Evolutionary conservation across 1,139 yeast genomes (phyloP), one percentile per base, ranked within the genome.

Genomic region (Groenewaldozyma auringiensis): DNA sequence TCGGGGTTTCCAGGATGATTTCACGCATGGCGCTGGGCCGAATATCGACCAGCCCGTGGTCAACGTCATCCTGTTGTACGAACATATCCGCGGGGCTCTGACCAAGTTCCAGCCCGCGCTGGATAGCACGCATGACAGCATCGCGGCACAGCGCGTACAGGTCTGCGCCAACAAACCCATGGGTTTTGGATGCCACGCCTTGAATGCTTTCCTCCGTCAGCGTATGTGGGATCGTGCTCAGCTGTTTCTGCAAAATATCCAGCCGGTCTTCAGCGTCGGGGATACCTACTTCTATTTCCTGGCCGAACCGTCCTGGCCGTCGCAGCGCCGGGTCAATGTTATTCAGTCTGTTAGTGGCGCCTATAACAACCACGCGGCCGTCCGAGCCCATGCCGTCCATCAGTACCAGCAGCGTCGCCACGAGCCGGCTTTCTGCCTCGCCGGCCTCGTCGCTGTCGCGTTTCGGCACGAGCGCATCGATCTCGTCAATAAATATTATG

Each of bases 11-110:
- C 46, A 92, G 69, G 50, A 88, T 81, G 47, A 89, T 86, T 60
- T 94, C 98, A 49, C 96, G 75, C 98, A 94, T 92, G 1, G 97
- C 98, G 49, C 95, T 84, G 1, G 98, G 98, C 43, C 95, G 73
- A 4, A 92, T 79, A 29, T 85, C 94, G 1, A 80, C 68, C 59
- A 88, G 64, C 0, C 96, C 92, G 20, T 65, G 66, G 40, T 78
- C 76, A 21, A 89, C 69, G 58, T 89, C 95, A 1, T 62, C 66
- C 8, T 69, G 47, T 1, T 63, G 56, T 1, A 76, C 71, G 44
- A 61, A 65, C 53, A 73, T 60, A 1, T 64, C 63, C 1, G 63
- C 61, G 4, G 72, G 62, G 21, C 64, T 67, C 9, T 69, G 60
- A 1, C 64, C 54, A 0, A 52, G 43, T 20, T 66, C 69, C 16